Evolutionary conservation across 441 rosid genomes (phyloP).

Genomic region (Omphalea diandra): DNA sequence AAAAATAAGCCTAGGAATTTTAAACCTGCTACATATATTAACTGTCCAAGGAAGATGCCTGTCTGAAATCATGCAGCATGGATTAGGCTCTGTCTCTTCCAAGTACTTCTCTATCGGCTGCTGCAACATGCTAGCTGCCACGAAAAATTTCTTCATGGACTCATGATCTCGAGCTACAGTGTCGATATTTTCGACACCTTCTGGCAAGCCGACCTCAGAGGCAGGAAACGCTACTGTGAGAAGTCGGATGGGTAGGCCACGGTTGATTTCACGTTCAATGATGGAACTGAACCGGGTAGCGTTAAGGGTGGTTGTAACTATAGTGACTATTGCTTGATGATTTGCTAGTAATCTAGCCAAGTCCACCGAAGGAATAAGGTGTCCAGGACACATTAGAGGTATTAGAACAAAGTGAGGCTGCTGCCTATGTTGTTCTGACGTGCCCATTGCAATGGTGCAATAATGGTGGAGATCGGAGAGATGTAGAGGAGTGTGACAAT

Average conservation of each 20-base stretch:
- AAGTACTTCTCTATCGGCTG: conserved; percentile 27
- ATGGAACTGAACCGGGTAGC: conserved; percentile 12
- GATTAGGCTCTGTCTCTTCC: conserved; percentile 16
- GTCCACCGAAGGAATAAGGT: conserved; percentile 55
- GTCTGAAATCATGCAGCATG: conserved; percentile 38
- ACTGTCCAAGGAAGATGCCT: conserved; percentile 25
- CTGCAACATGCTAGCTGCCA: conserved; percentile 20
- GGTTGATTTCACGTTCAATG: conserved; percentile 1
- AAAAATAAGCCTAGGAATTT: conserved; percentile 31
- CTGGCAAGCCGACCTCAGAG: conserved; percentile 28
- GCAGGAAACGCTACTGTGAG: conserved; percentile 28
- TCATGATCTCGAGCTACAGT: conserved; percentile 15
- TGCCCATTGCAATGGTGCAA: too few relatives aligned
- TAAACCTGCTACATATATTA: conserved; percentile 13
- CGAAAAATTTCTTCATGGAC: conserved; percentile 17
- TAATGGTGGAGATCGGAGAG: too few relatives aligned
- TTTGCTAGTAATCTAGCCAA: conserved; percentile 21
- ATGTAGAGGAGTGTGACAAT: too few relatives aligned
- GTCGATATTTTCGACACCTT: conserved; percentile 33
- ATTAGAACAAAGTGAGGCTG: conserved; percentile 50
- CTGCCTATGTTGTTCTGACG: too few relatives aligned
- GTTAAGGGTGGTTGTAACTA: conserved; percentile 21
- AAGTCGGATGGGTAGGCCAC: conserved; percentile 18
- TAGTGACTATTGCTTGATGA: conserved; percentile 16
- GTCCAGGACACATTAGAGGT: conserved; percentile 26